phyloP scores from a whole-genome alignment of 495 filamentous ascomycete genomes.

The Neurospora hispaniola region DNA sequence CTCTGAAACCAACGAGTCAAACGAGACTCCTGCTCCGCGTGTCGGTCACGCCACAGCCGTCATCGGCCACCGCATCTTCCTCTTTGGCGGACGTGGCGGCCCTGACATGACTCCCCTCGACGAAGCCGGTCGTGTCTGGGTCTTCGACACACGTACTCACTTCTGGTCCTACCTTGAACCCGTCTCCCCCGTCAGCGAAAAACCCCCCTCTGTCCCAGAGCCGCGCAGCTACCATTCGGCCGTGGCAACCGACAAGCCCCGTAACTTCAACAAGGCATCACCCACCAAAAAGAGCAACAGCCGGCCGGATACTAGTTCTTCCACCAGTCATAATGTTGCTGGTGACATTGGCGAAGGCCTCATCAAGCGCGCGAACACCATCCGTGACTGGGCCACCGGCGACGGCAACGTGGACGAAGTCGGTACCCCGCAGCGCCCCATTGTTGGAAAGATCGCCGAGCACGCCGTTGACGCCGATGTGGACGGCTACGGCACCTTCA shows the following conservation, averaged over 20 bases:
- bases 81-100: conserved; percentile 50
- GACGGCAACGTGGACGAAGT: conserved; percentile 28
- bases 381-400: conserved; percentile 34
- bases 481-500: conserved; percentile 47
- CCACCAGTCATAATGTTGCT: not conserved
- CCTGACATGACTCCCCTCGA: conserved; percentile 37
- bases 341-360: not conserved
- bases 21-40: conserved; percentile 38
- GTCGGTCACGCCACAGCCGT: conserved; percentile 48
- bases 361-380: conserved; percentile 17
- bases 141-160: conserved; percentile 48
- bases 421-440: conserved; percentile 36
- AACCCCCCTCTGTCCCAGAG: conserved; percentile 11
- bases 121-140: conserved; percentile 56
- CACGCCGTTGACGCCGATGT: conserved; percentile 34
- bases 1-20: conserved; percentile 1
- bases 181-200: conserved; percentile 20
- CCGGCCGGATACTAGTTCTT: not conserved
- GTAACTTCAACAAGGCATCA: conserved; percentile 18
- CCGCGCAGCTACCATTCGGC: conserved; percentile 39
- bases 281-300: not conserved
- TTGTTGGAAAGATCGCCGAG: conserved; percentile 36
- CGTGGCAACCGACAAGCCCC: conserved; percentile 37
- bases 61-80: conserved; percentile 49
- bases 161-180: conserved; percentile 48